A percentile compares a stretch with the other conserved stretches of the same genome.
These are phyloP conservation scores for Gossypium bickii DNA, from an alignment of 345 rosid genomes.

Conservation along the genomic window DNA sequence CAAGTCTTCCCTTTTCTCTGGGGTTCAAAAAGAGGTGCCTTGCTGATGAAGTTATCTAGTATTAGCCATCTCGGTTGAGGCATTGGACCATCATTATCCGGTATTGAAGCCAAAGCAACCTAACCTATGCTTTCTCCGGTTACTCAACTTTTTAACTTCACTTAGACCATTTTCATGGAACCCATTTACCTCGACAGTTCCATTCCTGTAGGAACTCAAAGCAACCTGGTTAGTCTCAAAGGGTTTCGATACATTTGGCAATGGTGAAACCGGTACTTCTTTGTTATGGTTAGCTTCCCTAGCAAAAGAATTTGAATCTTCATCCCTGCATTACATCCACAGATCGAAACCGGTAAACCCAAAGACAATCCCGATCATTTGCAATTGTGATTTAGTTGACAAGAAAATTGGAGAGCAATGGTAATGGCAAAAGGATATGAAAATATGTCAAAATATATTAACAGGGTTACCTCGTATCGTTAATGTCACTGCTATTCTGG, in stretches of 20 bases:
- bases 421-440: background rate
- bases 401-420: background rate
- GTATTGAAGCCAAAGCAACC: constrained; percentile 35
- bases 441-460: background rate
- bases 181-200: constrained; percentile 15
- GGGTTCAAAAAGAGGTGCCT: background rate
- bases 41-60: background rate
- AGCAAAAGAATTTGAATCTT: constrained; percentile 39
- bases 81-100: background rate
- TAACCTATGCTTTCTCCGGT: constrained; percentile 15
- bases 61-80: background rate
- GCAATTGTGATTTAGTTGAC: background rate
- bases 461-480: constrained; percentile 33
- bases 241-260: constrained; percentile 20
- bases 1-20: too few relatives aligned
- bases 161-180: constrained; percentile 10
- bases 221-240: constrained; percentile 21
- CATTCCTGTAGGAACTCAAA: constrained; percentile 13
- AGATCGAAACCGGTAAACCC: background rate
- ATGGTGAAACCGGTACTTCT: constrained; percentile 54
- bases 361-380: constrained; percentile 7
- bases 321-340: constrained; percentile 26
- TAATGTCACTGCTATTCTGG: constrained; percentile 26
- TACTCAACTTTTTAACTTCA: constrained; percentile 16
- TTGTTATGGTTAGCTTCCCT: constrained; percentile 56